Base-by-base conservation (phyloP, 106 monocot genomes). In the Alisma plantagoaquatica region DNA sequence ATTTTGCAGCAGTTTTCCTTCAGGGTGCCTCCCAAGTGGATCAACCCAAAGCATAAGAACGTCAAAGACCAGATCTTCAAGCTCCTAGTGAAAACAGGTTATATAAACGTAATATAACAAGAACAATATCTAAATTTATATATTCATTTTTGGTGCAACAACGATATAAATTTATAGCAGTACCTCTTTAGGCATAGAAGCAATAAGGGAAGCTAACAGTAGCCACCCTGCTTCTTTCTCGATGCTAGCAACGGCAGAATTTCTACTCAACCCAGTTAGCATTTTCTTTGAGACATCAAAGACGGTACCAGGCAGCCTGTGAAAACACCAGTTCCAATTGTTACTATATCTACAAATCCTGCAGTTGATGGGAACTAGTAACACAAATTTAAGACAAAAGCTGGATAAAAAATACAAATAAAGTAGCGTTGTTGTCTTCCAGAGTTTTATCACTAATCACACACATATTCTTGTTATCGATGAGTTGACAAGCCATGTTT, bases 11-110 rank as follows among this genome's bases (percentile, higher is more conserved):
- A 74, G 49, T 47, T 74, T 65, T 1, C 43, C 60, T 42, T 90
- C 78, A 46, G 63, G 65, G 62, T 75, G 63, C 60, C 80, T 77
- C 3, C 73, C 66, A 66, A 98, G 90, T 54, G 81, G 74, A 46
- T 54, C 77, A 51, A 85, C 79, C 85, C 85, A 98, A 12, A 98
- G 78, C 51, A 82, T 64, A 66, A 98, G 82, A 51, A 98, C 57
- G 57, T 98, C 98, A 82, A 98, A 98, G 61, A 82, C 70, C 64
- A 90, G 98, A 41, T 90, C 98, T 69, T 90, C 81, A 69, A 98
- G 98, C 44, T 85, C 98, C 89, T 98, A 66, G 35, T 10, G n/a
- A 26, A 51, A 10, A 5, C 38, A 45, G 7, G 51, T 22, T 6
- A 57, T 42, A 11, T 31, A 19, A 51, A 27, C 10, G 15, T 20